Percentiles rank a stretch among this genome's conserved stretches.
Evolutionary conservation across 805 yeast species (phyloP).

Genomic region (Yarrowia yakushimensis): DNA sequence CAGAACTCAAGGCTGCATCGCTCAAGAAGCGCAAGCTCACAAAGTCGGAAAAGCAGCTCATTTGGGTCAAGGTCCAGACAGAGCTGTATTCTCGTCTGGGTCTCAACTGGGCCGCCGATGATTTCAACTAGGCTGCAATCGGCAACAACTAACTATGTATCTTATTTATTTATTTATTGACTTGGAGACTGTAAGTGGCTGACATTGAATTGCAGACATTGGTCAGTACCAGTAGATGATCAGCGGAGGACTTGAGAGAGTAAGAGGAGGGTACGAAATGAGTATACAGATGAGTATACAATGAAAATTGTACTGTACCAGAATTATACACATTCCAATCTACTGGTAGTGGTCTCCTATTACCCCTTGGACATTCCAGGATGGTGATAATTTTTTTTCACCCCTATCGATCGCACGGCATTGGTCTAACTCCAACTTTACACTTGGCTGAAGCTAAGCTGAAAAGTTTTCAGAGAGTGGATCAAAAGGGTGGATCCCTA

Average conservation of each 20-base stretch:
- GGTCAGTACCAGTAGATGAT: too few relatives aligned
- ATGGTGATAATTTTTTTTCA: too few relatives aligned
- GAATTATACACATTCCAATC: too few relatives aligned
- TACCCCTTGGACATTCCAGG: too few relatives aligned
- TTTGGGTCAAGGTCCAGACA: conserved; percentile 65
- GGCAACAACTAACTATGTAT: not conserved
- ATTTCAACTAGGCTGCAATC: conserved; percentile 28
- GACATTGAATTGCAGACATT: too few relatives aligned
- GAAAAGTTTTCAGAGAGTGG: not conserved
- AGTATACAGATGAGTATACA: too few relatives aligned
- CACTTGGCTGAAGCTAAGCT: not conserved
- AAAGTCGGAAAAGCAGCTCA: conserved; percentile 52
- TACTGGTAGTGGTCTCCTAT: too few relatives aligned
- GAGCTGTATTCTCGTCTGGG: conserved; percentile 57
- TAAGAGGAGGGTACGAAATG: too few relatives aligned
- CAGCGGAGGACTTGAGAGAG: too few relatives aligned
- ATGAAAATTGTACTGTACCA: too few relatives aligned
- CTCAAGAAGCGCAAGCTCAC: conserved; percentile 39
- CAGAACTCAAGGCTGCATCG: conserved; percentile 30
- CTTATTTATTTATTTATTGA: conserved; percentile 10
- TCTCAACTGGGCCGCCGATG: conserved; percentile 50
- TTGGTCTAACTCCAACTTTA: not conserved
- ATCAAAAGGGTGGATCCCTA: not conserved
- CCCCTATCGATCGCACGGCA: too few relatives aligned
- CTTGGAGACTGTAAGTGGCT: too few relatives aligned